Percentiles rank a stretch among this genome's conserved stretches.
These are phyloP conservation scores for Vachellia collinsii DNA, from an alignment of 306 rosid species.

Conservation along the genomic window DNA sequence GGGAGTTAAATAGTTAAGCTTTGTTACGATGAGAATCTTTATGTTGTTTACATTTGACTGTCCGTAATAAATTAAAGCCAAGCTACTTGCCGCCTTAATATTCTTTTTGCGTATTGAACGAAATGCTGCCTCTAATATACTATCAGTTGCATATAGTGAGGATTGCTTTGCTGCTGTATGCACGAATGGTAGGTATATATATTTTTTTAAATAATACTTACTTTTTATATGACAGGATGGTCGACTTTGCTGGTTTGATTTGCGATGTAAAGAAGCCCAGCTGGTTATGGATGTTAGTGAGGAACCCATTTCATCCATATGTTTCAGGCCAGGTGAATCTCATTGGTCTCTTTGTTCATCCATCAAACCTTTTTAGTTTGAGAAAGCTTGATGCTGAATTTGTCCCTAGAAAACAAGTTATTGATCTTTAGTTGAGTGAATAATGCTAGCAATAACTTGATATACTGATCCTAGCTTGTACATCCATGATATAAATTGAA, in stretches of 20 bases:
- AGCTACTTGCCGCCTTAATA: no score
- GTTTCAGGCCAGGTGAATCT: constrained; percentile 72
- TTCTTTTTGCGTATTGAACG: not conserved
- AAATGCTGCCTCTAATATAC: not conserved
- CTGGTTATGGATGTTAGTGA: constrained; percentile 67
- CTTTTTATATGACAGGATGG: constrained; percentile 63
- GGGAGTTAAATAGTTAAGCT: not conserved
- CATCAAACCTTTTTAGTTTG: not conserved
- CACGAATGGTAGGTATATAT: not conserved
- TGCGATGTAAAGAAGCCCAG: constrained; percentile 74
- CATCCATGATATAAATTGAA: not conserved
- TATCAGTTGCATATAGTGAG: not conserved
- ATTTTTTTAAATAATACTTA: not conserved
- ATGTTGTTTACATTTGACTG: not conserved
- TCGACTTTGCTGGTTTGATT: constrained; percentile 90
- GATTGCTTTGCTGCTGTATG: not conserved
- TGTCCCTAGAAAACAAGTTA: not conserved
- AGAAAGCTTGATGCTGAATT: not conserved
- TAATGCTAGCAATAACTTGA: not conserved
- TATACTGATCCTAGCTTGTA: not conserved
- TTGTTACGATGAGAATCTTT: not conserved
- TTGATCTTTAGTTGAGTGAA: not conserved
- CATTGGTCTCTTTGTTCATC: not conserved
- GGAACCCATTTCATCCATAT: constrained; percentile 71
- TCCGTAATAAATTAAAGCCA: not conserved